Conservation (phyloP, 139 green algal species). For the Chlorella sp. region DNA sequence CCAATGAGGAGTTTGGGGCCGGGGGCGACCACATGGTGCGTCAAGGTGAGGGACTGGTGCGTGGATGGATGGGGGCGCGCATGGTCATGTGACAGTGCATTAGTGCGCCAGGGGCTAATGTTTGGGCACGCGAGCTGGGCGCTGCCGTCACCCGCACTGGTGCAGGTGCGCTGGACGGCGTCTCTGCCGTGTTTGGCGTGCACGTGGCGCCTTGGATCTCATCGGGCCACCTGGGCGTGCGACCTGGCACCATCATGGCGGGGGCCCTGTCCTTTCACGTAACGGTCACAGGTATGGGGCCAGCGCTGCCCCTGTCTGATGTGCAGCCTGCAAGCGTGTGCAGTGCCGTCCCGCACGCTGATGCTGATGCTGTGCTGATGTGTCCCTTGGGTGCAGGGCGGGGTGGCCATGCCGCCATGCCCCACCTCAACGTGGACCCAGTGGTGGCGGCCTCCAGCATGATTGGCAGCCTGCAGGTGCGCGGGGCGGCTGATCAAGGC, state of each 20-base stretch:
- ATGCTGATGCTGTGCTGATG: slow-evolving; percentile 34
- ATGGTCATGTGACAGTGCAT: too few relatives aligned
- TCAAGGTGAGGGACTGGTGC: not conserved
- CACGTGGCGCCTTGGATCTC: slow-evolving; percentile 74
- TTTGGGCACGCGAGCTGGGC: too few relatives aligned
- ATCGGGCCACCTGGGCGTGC: slow-evolving; percentile 49
- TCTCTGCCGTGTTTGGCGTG: slow-evolving; percentile 57
- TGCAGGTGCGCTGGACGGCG: slow-evolving; percentile 8
- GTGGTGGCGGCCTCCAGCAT: slow-evolving; percentile 63
- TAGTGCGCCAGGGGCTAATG: too few relatives aligned
- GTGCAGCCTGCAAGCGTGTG: too few relatives aligned
- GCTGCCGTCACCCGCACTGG: not conserved
- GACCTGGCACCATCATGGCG: slow-evolving; percentile 77
- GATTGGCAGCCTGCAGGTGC: slow-evolving; percentile 62
- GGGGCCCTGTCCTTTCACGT: slow-evolving; percentile 60
- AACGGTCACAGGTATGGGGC: slow-evolving; percentile 6
- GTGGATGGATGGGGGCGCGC: slow-evolving; percentile 20
- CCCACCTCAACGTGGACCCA: slow-evolving; percentile 74
- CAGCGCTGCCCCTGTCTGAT: not conserved
- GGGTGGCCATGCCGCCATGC: slow-evolving; percentile 86
- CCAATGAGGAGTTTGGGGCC: slow-evolving; percentile 79
- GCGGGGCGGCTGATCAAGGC: too few relatives aligned
- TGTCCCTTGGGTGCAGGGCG: slow-evolving; percentile 57
- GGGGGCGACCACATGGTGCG: slow-evolving; percentile 62
- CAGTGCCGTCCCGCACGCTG: too few relatives aligned